phyloP scores from a whole-genome alignment of 805 yeast genomes.

The Danielia reshetovae region DNA sequence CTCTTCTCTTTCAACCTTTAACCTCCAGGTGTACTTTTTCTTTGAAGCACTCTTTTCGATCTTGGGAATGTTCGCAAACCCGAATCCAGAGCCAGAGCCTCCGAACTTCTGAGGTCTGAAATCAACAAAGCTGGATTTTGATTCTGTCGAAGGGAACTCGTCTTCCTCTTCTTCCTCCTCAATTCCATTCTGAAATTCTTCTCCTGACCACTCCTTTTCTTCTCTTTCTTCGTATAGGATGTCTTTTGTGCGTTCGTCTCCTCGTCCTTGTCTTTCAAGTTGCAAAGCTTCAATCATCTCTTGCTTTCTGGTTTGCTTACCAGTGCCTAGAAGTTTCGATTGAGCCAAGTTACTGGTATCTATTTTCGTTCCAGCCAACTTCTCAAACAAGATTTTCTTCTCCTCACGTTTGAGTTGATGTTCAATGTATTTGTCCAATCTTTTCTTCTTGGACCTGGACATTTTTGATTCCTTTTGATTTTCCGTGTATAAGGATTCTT shows the following conservation, averaged over 20 bases:
- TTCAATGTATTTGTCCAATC: conserved; percentile 88
- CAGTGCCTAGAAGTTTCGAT: conserved; percentile 75
- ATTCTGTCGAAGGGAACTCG: conserved; percentile 17
- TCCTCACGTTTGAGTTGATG: conserved; percentile 89
- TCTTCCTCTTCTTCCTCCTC: conserved; percentile 3
- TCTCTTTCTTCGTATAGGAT: conserved; percentile 68
- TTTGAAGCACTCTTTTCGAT: conserved; percentile 31
- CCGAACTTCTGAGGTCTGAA: conserved; percentile 60
- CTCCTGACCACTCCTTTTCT: conserved; percentile 53
- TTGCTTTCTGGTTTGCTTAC: conserved; percentile 63
- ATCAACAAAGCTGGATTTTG: conserved; percentile 54
- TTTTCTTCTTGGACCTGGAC: conserved; percentile 64
- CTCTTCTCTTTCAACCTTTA: conserved; percentile 34
- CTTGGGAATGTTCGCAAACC: conserved; percentile 54
- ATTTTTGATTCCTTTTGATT: conserved; percentile 59
- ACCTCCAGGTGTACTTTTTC: conserved; percentile 71
- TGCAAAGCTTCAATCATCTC: conserved; percentile 70
- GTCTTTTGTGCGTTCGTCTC: conserved; percentile 55
- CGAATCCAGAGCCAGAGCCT: conserved; percentile 67
- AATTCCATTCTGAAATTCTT: conserved; percentile 10
- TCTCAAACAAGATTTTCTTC: conserved; percentile 69
- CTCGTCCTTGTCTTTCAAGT: conserved; percentile 69
- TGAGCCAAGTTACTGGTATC: conserved; percentile 70
- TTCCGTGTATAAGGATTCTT: conserved; percentile 53
- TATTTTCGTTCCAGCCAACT: conserved; percentile 61